Conservation (phyloP, 371 early-diverging fungal genomes). For the Encephalitozoon intestinalis region DNA sequence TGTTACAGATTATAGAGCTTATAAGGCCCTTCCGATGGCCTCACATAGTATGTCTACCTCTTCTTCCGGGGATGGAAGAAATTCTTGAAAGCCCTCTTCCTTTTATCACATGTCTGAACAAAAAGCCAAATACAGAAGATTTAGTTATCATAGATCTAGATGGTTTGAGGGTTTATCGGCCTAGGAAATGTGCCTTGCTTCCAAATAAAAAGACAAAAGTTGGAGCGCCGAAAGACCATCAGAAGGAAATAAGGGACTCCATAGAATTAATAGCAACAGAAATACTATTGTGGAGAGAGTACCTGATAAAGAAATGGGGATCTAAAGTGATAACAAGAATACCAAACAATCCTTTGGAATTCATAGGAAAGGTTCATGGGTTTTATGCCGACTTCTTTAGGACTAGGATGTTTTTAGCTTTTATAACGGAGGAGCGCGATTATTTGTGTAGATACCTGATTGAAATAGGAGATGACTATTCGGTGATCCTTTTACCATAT, state of each 20-base stretch:
- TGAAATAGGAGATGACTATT: not conserved
- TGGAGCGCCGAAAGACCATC: not conserved
- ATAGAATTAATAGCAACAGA: not conserved
- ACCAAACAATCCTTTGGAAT: not conserved
- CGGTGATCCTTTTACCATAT: not conserved
- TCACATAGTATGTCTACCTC: not conserved
- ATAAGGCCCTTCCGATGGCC: constrained; percentile 14
- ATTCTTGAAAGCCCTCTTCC: constrained; percentile 8
- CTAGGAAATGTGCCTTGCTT: not conserved
- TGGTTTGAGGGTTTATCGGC: not conserved
- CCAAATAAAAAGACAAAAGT: not conserved
- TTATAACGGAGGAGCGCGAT: not conserved
- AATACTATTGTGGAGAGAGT: not conserved
- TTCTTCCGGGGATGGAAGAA: not conserved
- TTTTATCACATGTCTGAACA: not conserved
- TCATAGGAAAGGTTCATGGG: not conserved
- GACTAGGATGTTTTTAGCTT: constrained; percentile 11
- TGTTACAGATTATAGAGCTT: not conserved
- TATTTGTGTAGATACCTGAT: not conserved
- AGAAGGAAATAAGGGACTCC: not conserved
- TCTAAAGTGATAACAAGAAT: not conserved
- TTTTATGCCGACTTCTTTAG: constrained; percentile 5
- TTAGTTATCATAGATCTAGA: not conserved
- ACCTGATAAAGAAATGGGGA: not conserved
- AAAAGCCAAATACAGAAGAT: not conserved